Evolutionary conservation across 352 stramenopile genomes (phyloP).

Genomic region (Thalassiosira oceanica): DNA sequence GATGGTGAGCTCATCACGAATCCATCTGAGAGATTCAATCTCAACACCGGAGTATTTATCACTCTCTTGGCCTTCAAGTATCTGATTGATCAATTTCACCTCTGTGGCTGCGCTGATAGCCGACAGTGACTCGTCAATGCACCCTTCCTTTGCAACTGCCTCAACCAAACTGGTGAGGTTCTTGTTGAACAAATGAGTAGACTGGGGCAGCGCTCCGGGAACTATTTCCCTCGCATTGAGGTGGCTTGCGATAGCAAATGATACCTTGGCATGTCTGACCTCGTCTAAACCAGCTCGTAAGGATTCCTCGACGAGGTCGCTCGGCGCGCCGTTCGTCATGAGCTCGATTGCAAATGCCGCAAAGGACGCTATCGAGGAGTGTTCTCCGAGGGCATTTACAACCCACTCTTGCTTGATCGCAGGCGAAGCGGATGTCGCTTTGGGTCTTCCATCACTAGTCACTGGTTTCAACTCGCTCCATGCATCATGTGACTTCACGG

Average conservation of each 20-base stretch:
- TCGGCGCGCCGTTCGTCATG: constrained; percentile 55
- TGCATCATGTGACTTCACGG: not conserved
- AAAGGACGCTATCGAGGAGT: constrained; percentile 31
- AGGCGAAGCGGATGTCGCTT: constrained; percentile 3
- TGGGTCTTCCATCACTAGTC: not conserved
- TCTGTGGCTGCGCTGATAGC: constrained; percentile 35
- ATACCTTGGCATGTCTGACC: constrained; percentile 49
- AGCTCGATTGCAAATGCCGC: constrained; percentile 56
- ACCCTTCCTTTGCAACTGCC: constrained; percentile 44
- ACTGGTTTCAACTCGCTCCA: not conserved
- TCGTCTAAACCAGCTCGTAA: constrained; percentile 49
- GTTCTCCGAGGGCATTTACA: constrained; percentile 31
- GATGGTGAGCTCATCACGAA: constrained; percentile 33
- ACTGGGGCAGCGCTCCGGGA: constrained; percentile 45
- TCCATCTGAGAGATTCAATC: constrained; percentile 12
- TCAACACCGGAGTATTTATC: constrained; percentile 31
- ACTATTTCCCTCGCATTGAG: constrained; percentile 7
- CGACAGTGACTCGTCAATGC: constrained; percentile 54
- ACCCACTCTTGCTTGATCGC: constrained; percentile 32
- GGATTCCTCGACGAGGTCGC: constrained; percentile 43
- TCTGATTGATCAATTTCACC: constrained; percentile 18
- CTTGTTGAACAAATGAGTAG: constrained; percentile 30
- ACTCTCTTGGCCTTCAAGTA: constrained; percentile 10
- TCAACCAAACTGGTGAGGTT: constrained; percentile 44
- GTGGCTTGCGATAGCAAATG: constrained; percentile 45